Evolutionary conservation across 352 stramenopile genomes (phyloP).

Genomic region (Thalassiosira oceanica): DNA sequence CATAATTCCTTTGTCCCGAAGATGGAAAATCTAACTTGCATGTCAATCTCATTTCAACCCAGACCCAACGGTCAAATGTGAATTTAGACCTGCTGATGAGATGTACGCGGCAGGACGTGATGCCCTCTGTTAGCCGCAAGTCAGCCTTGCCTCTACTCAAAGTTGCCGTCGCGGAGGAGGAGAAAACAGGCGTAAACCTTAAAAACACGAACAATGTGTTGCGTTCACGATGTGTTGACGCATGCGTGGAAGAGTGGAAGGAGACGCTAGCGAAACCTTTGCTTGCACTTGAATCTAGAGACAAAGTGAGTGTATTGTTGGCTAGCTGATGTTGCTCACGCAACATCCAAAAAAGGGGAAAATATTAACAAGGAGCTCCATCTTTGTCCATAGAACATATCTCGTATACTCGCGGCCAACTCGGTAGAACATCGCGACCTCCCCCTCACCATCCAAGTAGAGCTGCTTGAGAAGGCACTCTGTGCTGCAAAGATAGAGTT

Average conservation of each 20-base stretch:
- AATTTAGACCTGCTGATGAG: constrained; percentile 47
- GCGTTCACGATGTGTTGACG: constrained; percentile 27
- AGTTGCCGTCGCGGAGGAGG: constrained; percentile 37
- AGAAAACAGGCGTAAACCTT: constrained; percentile 31
- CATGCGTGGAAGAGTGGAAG: constrained; percentile 41
- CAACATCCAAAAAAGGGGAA: too few relatives aligned
- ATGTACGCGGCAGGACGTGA: constrained; percentile 36
- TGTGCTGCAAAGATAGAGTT: constrained; percentile 54
- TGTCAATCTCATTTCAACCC: too few relatives aligned
- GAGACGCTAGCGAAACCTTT: constrained; percentile 48
- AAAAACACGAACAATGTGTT: constrained; percentile 39
- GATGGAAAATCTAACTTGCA: too few relatives aligned
- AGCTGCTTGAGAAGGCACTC: constrained; percentile 50
- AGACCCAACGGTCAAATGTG: constrained; percentile 29
- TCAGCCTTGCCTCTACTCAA: constrained; percentile 46
- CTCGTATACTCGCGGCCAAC: constrained; percentile 36
- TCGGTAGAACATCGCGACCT: constrained; percentile 44
- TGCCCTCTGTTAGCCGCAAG: constrained; percentile 51
- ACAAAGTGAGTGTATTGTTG: too few relatives aligned
- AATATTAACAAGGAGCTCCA: too few relatives aligned
- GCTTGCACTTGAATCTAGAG: constrained; percentile 35
- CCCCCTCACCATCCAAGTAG: constrained; percentile 45
- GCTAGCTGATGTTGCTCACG: too few relatives aligned
- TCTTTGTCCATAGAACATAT: too few relatives aligned
- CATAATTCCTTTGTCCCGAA: too few relatives aligned